Evolutionary conservation across 2,329 filamentous ascomycete species (phyloP), one percentile per base, ranked within the genome.

Genomic region (Paraconiothyrium sp.): DNA sequence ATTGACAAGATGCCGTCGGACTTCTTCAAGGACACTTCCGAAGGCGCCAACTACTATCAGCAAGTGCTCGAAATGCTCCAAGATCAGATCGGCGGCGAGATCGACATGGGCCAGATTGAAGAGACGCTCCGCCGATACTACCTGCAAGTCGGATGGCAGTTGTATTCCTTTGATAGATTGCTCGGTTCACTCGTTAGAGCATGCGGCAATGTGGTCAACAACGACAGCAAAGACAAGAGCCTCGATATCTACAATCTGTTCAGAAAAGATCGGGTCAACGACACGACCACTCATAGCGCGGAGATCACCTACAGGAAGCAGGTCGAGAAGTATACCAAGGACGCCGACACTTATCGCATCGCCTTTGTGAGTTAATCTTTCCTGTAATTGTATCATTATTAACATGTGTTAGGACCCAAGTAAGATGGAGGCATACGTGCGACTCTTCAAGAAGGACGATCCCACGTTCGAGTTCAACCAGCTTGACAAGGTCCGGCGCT

Each of bases 71-170:
- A 90, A 67, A 88, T 97, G 77, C 90, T 97, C 61, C 92, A 97
- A 73, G 92, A 97, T 50, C 93, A 92, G 67, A 89, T 98, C 67
- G 88, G 89, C 47, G 90, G 90, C 5, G 92, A 96, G 10, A 84
- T 94, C 41, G 95, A 98, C 56, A 89, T 94, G 78, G 85, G 83
- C 57, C 89, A 92, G 34, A 92, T 97, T 69, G 94, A 98, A 78
- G 94, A 98, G 72, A 91, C 93, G 6, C 84, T 99, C 59, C 91
- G 95, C 27, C 92, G 94, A 67, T 97, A 93, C 81, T 99, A 97
- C 76, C 85, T 98, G 60, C 90, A 91, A 74, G 91, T 89, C 67
- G 95, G 95, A 7, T 99, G 94, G 91, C 93, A 93, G 72, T 82
- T 98, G 43, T 99, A 98, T 82, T 94, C 92, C 4, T 89, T 98